phyloP scores from a whole-genome alignment of 306 rosid species.

The Coriaria nepalensis region DNA sequence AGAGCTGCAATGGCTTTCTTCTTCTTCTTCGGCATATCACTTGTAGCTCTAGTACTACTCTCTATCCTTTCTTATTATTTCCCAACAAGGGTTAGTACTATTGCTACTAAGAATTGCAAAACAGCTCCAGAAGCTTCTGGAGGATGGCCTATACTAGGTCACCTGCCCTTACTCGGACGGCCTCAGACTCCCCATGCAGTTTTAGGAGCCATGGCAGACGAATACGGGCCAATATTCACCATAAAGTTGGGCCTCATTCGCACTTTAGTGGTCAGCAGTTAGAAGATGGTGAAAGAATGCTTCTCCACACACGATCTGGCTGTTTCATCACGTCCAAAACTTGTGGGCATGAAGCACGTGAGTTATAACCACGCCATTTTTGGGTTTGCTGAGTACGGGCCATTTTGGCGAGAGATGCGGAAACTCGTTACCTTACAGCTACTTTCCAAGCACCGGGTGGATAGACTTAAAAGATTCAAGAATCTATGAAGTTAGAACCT shows the following conservation, averaged over 20 bases:
- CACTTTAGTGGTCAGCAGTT: conserved; percentile 27
- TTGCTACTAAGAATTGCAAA: neutral
- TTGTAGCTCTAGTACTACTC: no score
- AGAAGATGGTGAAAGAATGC: conserved; percentile 41
- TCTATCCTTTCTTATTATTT: neutral
- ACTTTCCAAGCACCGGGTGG: conserved; percentile 24
- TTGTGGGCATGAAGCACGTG: conserved; percentile 12
- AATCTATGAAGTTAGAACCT: conserved; percentile 17
- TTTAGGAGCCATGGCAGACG: conserved; percentile 22
- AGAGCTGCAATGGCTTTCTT: no score
- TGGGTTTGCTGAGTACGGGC: conserved; percentile 26
- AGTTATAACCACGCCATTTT: conserved; percentile 31
- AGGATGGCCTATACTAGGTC: conserved; percentile 22
- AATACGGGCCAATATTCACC: conserved; percentile 30
- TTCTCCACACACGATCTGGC: conserved; percentile 28
- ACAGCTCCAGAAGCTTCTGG: conserved; percentile 8
- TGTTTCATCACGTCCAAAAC: conserved; percentile 30
- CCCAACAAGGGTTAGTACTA: neutral
- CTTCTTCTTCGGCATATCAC: no score
- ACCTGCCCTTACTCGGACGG: conserved; percentile 13
- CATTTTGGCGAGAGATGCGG: conserved; percentile 34
- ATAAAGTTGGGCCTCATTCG: conserved; percentile 21
- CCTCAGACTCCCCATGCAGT: conserved; percentile 8
- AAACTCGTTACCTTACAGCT: conserved; percentile 25
- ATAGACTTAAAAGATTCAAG: conserved; percentile 16